Evolutionary conservation across 257 asterid species (phyloP).

Genomic region (Lycium barbarum): DNA sequence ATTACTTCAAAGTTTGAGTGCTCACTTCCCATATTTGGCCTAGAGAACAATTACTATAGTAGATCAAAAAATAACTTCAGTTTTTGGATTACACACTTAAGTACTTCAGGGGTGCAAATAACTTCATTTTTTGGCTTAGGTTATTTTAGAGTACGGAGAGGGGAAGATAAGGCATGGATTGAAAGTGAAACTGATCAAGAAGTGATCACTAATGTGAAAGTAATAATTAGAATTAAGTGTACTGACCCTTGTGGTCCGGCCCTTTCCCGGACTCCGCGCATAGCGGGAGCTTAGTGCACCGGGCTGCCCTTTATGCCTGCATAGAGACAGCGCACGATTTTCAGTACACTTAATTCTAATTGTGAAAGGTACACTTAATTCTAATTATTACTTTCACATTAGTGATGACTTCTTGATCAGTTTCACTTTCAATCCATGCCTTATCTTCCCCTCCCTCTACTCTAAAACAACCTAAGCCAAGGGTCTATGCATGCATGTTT

Average conservation of each 20-base stretch:
- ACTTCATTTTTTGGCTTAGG: not conserved
- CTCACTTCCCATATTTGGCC: conserved; percentile 38
- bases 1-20: conserved; percentile 47
- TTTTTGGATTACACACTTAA: not conserved
- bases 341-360: conserved; percentile 55
- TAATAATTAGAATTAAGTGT: conserved; percentile 49
- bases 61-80: not conserved
- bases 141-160: not conserved
- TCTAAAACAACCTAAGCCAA: not conserved
- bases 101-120: no score
- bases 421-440: not conserved
- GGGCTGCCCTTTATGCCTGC: no score
- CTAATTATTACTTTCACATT: conserved; percentile 25
- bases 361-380: no score
- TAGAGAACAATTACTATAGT: not conserved
- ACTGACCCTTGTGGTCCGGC: no score
- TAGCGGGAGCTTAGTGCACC: no score
- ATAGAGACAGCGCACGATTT: conserved; percentile 62
- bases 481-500: not conserved
- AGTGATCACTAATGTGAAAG: conserved; percentile 5
- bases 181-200: not conserved
- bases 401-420: no score
- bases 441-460: not conserved
- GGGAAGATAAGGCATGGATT: not conserved
- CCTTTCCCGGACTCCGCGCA: no score